These are phyloP conservation scores for Cicer cuneatum DNA, from an alignment of 306 rosid species.

Conservation along the genomic window DNA sequence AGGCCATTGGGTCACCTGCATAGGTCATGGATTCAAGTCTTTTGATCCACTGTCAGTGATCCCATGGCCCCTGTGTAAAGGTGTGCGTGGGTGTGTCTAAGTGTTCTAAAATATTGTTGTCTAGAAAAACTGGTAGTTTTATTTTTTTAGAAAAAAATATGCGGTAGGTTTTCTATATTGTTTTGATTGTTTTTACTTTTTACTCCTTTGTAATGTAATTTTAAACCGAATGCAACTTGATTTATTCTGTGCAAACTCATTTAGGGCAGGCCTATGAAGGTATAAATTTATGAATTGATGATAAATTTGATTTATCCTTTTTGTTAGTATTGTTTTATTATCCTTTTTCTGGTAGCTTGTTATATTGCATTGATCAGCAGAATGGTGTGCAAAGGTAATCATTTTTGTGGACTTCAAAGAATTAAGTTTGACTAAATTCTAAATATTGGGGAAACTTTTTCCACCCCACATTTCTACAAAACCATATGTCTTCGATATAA, in stretches of 20 bases:
- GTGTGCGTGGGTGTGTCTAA: neutral
- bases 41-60: constrained; percentile 9
- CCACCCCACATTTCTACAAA: too few relatives aligned
- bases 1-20: constrained; percentile 24
- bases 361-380: neutral
- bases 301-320: constrained; percentile 12
- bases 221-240: constrained; percentile 5
- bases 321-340: neutral
- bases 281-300: neutral
- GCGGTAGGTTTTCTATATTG: constrained; percentile 16
- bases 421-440: neutral
- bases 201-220: constrained; percentile 25
- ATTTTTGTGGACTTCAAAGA: neutral
- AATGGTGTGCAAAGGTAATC: constrained; percentile 11
- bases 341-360: neutral
- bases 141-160: too few relatives aligned
- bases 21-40: neutral
- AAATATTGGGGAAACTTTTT: neutral
- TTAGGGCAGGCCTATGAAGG: constrained; percentile 35
- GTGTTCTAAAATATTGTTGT: constrained; percentile 13
- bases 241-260: constrained; percentile 40
- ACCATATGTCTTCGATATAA: too few relatives aligned
- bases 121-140: neutral
- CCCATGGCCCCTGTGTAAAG: neutral
- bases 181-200: constrained; percentile 10